phyloP scores from a whole-genome alignment of 371 early-diverging fungal genomes.

The Gilbertella persicaria region DNA sequence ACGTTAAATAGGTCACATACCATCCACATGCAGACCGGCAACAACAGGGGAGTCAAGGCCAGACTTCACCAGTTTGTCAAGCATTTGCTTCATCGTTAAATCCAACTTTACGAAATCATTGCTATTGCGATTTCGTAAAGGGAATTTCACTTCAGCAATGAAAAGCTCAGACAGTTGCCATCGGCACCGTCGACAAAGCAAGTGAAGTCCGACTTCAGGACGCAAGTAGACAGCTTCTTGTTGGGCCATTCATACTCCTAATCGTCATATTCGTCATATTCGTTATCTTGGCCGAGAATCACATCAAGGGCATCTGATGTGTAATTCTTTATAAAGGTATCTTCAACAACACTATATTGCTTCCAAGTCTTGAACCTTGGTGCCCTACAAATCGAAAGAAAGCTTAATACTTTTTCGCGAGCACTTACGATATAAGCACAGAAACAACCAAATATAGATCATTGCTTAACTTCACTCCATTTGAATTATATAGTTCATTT shows the following conservation, averaged over 20 bases:
- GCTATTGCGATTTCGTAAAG: neutral
- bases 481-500: no score
- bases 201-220: neutral
- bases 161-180: neutral
- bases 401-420: no score
- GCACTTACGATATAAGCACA: no score
- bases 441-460: no score
- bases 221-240: neutral
- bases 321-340: neutral
- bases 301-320: neutral
- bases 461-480: no score
- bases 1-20: neutral
- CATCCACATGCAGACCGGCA: neutral
- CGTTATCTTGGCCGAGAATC: neutral
- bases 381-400: neutral
- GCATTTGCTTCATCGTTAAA: neutral
- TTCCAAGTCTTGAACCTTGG: neutral
- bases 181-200: neutral
- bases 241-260: neutral
- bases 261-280: no score
- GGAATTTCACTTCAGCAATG: neutral
- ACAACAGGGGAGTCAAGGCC: neutral
- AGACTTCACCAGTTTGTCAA: neutral
- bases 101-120: neutral
- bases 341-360: neutral